Conservation (phyloP, 2,329 filamentous ascomycete genomes). For the Fusarium protoensiforme region DNA sequence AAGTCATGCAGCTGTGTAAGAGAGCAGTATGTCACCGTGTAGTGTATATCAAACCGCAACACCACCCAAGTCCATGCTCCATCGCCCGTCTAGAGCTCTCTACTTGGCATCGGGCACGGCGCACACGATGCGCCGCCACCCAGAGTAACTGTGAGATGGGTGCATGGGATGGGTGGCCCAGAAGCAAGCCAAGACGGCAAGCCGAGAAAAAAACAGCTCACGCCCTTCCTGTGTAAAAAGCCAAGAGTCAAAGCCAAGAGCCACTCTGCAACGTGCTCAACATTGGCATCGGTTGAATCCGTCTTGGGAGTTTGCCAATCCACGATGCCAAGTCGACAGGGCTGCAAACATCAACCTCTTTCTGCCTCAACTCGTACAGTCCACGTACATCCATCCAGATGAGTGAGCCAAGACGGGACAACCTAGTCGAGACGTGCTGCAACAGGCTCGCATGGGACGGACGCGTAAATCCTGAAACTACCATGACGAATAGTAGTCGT, state of each 20-base stretch:
- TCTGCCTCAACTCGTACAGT: not conserved
- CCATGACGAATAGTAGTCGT: slow-evolving; percentile 15
- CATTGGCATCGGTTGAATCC: slow-evolving; percentile 28
- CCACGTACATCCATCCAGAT: not conserved
- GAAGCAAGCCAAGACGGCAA: not conserved
- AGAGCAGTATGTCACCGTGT: not conserved
- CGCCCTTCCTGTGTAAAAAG: not conserved
- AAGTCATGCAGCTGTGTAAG: not conserved
- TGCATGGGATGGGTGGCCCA: not conserved
- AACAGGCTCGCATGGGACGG: not conserved
- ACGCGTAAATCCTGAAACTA: not conserved
- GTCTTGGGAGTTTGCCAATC: slow-evolving; percentile 29
- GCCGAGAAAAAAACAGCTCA: not conserved
- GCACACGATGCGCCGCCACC: not conserved
- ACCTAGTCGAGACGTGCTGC: not conserved
- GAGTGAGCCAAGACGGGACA: not conserved
- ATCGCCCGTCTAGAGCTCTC: not conserved
- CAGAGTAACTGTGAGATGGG: not conserved
- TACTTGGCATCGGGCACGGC: not conserved
- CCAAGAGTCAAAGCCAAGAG: slow-evolving; percentile 25
- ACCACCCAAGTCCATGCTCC: not conserved
- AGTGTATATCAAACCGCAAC: not conserved
- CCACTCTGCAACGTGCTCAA: slow-evolving; percentile 1
- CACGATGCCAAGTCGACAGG: slow-evolving; percentile 19
- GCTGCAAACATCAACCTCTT: not conserved